Percentiles rank a stretch among this genome's conserved stretches.
Conservation (phyloP, 208 protist genomes). For the Acanthamoeba royreba region DNA sequence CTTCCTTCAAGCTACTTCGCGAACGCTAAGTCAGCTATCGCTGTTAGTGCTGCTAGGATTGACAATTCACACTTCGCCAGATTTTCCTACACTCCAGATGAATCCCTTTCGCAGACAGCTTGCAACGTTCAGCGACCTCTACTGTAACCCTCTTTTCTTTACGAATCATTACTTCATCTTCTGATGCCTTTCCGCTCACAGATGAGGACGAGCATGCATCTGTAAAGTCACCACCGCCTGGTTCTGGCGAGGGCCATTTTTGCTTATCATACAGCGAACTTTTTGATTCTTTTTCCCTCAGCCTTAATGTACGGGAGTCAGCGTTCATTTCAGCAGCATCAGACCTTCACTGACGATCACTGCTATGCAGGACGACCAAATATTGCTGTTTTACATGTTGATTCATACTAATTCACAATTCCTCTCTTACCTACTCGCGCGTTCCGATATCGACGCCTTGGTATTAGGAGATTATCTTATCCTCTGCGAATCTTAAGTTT, state of each 20-base stretch:
- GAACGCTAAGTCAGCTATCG: neutral
- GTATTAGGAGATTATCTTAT: neutral
- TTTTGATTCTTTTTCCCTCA: neutral
- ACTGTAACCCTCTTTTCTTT: neutral
- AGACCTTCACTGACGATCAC: neutral
- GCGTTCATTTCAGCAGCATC: neutral
- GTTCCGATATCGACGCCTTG: neutral
- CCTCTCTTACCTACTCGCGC: conserved; percentile 12
- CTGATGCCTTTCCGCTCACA: neutral
- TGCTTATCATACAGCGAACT: neutral
- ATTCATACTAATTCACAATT: neutral
- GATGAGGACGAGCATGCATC: neutral
- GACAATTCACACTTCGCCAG: neutral
- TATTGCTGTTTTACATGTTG: neutral
- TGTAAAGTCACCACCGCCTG: neutral
- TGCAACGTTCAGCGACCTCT: neutral
- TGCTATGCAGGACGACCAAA: neutral
- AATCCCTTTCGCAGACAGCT: neutral
- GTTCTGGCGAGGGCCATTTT: neutral
- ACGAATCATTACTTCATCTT: neutral
- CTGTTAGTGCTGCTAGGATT: neutral
- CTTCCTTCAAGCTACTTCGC: neutral
- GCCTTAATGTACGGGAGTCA: neutral
- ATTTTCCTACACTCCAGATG: neutral
- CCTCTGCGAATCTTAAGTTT: neutral